A percentile compares a stretch with the other conserved stretches of the same genome.
Evolutionary conservation across 805 yeast species (phyloP).

Genomic region (Ogataea corticis): DNA sequence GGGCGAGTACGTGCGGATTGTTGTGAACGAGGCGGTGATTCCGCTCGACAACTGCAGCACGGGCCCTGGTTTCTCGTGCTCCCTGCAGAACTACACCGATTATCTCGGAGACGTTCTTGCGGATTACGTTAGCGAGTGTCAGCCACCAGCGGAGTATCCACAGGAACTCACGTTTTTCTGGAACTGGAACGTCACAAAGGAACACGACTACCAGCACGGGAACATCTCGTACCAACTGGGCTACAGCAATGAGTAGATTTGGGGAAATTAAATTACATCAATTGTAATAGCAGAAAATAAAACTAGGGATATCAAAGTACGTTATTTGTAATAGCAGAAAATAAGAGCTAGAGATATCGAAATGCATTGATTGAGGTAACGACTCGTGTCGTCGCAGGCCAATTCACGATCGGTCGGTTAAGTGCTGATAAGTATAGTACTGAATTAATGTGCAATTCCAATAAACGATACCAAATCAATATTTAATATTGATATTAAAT

Average conservation of each 20-base stretch:
- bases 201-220: constrained; percentile 14
- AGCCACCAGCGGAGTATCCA: constrained; percentile 11
- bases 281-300: no score
- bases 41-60: constrained; percentile 46
- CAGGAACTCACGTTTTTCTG: constrained; percentile 19
- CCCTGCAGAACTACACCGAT: constrained; percentile 22
- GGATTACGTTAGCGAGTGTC: constrained; percentile 10
- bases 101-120: constrained; percentile 15
- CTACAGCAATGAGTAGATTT: neutral
- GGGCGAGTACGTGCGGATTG: constrained; percentile 37
- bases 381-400: no score
- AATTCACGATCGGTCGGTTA: no score
- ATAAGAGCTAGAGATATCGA: no score
- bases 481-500: no score
- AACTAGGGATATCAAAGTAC: no score
- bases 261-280: neutral
- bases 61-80: constrained; percentile 50
- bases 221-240: constrained; percentile 9
- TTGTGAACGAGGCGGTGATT: constrained; percentile 53
- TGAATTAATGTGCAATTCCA: no score
- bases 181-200: constrained; percentile 16
- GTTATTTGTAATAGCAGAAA: no score
- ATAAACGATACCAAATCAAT: no score
- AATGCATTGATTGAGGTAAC: no score
- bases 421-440: no score